phyloP scores from a whole-genome alignment of 2,329 filamentous ascomycete species.

The Anisogramma anomala region DNA sequence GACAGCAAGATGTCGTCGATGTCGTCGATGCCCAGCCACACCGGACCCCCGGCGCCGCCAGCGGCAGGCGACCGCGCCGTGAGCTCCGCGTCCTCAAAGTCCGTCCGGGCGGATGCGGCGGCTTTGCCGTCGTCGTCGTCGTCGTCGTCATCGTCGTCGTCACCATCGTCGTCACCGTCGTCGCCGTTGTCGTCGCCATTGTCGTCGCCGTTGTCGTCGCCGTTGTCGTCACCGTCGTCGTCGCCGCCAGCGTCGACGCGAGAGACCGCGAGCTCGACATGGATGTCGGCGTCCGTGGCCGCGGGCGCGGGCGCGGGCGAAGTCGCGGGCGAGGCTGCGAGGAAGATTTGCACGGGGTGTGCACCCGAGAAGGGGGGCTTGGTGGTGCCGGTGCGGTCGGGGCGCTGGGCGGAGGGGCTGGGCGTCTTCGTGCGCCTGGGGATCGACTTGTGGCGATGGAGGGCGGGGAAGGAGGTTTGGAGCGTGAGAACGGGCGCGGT shows the following conservation, averaged over 20 bases:
- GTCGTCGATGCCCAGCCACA: slow-evolving; percentile 29
- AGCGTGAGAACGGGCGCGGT: slow-evolving; percentile 12
- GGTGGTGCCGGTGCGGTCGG: neutral
- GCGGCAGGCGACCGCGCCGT: slow-evolving; percentile 26
- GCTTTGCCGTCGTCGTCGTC: slow-evolving; percentile 24
- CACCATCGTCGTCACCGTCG: slow-evolving; percentile 24
- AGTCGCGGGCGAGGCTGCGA: neutral
- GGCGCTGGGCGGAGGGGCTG: slow-evolving; percentile 1
- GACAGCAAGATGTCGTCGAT: too few relatives aligned
- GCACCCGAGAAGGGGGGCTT: too few relatives aligned
- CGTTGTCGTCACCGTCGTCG: slow-evolving; percentile 23
- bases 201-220: slow-evolving; percentile 21
- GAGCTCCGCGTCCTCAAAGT: slow-evolving; percentile 26
- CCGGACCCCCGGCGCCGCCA: slow-evolving; percentile 18
- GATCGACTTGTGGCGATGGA: slow-evolving; percentile 1
- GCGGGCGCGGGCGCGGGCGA: neutral
- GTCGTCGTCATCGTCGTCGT: neutral
- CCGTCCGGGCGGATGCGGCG: slow-evolving; percentile 17
- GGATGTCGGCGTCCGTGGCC: slow-evolving; percentile 13
- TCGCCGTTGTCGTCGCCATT: slow-evolving; percentile 2
- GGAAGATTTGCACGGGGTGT: neutral
- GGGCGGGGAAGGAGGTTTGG: slow-evolving; percentile 23
- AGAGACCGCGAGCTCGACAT: slow-evolving; percentile 18
- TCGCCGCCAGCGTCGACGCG: neutral
- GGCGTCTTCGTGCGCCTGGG: slow-evolving; percentile 6